phyloP scores from a whole-genome alignment of 176 grass and related monocot species.

The Oryza officinalis region DNA sequence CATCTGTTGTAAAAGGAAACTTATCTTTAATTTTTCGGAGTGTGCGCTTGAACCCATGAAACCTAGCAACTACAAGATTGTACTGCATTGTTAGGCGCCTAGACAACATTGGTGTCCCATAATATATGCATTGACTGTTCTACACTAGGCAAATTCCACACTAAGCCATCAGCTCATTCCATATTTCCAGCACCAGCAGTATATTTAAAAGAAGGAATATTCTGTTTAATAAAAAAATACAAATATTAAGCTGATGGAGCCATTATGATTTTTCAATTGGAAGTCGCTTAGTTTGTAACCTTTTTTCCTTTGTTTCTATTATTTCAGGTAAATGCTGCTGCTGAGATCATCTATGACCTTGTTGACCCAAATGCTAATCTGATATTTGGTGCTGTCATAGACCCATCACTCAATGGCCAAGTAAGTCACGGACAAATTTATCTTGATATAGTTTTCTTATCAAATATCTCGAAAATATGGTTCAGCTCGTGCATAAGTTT shows the following conservation, averaged over 20 bases:
- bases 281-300: background rate
- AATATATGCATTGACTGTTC: background rate
- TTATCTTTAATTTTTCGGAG: no score
- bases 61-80: background rate
- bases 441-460: constrained; percentile 8
- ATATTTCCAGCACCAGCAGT: background rate
- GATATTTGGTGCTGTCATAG: constrained; percentile 98
- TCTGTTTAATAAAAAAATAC: background rate
- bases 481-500: constrained; percentile 2
- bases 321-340: constrained; percentile 89
- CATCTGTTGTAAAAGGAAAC: background rate
- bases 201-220: constrained; percentile 13
- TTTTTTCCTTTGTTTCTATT: constrained; percentile 30
- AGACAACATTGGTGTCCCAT: background rate
- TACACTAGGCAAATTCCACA: background rate
- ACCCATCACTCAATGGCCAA: constrained; percentile 86
- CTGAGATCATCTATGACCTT: constrained; percentile 96
- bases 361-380: constrained; percentile 98
- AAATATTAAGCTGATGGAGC: background rate
- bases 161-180: background rate
- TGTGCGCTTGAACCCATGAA: background rate
- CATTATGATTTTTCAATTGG: no score
- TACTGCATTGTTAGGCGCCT: background rate
- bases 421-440: constrained; percentile 50
- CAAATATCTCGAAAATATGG: background rate